A percentile compares a stretch with the other conserved stretches of the same genome.
Conservation (phyloP, 2,329 filamentous ascomycete species). For the Trichoderma gracile region DNA sequence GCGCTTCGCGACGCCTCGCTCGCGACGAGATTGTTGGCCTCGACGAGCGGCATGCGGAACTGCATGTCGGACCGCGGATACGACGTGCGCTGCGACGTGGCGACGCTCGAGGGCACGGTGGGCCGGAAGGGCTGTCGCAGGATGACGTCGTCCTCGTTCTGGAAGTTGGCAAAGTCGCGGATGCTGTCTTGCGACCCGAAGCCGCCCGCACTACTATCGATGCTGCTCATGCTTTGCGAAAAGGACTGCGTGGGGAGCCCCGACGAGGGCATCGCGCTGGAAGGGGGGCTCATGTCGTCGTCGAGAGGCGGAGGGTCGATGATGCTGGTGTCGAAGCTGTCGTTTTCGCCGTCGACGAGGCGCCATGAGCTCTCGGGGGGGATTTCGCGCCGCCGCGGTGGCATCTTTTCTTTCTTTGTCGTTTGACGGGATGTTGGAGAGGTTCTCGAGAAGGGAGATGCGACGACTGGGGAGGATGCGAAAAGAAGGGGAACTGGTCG, state of each 20-base stretch:
- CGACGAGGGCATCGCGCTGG: conserved; percentile 42
- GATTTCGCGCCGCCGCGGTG: conserved; percentile 30
- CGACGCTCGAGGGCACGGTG: conserved; percentile 45
- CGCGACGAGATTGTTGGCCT: conserved; percentile 43
- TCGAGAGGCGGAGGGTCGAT: conserved; percentile 47
- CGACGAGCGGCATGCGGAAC: conserved; percentile 55
- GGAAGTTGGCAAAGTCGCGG: conserved; percentile 53
- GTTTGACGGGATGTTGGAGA: not conserved
- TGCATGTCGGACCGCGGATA: conserved; percentile 51
- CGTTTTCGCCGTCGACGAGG: conserved; percentile 61
- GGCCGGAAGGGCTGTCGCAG: conserved; percentile 57
- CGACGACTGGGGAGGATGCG: not conserved
- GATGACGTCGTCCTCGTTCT: conserved; percentile 58
- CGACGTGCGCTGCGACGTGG: conserved; percentile 28
- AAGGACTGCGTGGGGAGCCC: conserved; percentile 50
- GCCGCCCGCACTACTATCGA: conserved; percentile 37
- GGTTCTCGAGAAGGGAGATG: not conserved
- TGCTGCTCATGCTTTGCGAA: conserved; percentile 37
- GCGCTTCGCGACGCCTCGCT: conserved; percentile 35
- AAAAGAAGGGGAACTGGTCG: not conserved
- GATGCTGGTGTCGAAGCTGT: conserved; percentile 60
- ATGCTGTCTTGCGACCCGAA: conserved; percentile 58
- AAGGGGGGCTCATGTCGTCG: conserved; percentile 42
- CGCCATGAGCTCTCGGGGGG: conserved; percentile 60
- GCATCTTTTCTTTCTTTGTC: not conserved